These are phyloP conservation scores for Endoconidiophora polonica DNA, from an alignment of 2,329 filamentous ascomycete species.

Conservation along the genomic window DNA sequence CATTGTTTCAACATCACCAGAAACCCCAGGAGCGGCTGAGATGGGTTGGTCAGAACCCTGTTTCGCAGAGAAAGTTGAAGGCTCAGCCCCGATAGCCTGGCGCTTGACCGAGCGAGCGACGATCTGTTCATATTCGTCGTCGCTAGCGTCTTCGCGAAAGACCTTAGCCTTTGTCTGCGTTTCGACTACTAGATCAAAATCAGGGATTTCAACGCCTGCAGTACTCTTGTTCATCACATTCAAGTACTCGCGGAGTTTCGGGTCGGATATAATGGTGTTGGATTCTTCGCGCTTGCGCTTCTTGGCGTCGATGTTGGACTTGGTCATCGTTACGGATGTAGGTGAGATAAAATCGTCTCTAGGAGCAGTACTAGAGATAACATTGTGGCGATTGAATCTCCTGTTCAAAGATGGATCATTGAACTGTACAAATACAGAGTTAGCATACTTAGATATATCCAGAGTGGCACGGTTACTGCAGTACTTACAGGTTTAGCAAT, in stretches of 20 bases:
- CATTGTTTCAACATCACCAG: slow-evolving; percentile 42
- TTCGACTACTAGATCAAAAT: slow-evolving; percentile 5
- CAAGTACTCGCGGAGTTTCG: slow-evolving; percentile 74
- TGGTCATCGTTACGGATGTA: slow-evolving; percentile 11
- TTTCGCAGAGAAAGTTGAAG: slow-evolving; percentile 3
- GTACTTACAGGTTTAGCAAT: slow-evolving; percentile 60
- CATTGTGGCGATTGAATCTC: background rate
- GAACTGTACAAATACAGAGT: slow-evolving; percentile 9
- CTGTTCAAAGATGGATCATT: slow-evolving; percentile 12
- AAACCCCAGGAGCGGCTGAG: slow-evolving; percentile 26
- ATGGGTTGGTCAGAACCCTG: background rate
- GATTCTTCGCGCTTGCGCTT: slow-evolving; percentile 52
- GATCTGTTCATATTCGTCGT: slow-evolving; percentile 58
- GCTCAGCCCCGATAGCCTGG: slow-evolving; percentile 12
- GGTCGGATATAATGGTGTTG: slow-evolving; percentile 39
- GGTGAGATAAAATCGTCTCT: background rate
- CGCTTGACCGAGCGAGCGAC: slow-evolving; percentile 23
- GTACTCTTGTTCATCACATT: slow-evolving; percentile 52
- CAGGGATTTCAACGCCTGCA: slow-evolving; percentile 7
- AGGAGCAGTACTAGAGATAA: background rate
- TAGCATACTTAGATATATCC: background rate
- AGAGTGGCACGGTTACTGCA: background rate
- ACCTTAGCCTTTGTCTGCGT: slow-evolving; percentile 18
- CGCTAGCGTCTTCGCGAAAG: slow-evolving; percentile 42
- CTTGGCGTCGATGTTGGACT: slow-evolving; percentile 28